Evolutionary conservation across 306 rosid genomes (phyloP).

Genomic region (Medicago truncatula): MtrunA17r5.0-ANR NC_053048.1:34276501-34277000

Average conservation of each 20-base stretch:
- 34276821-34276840: slow-evolving; percentile 6
- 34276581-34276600: neutral
- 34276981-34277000: neutral
- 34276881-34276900: slow-evolving; percentile 6
- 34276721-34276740: slow-evolving; percentile 61
- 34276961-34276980: neutral
- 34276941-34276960: neutral
- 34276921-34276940: neutral
- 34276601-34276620: slow-evolving; percentile 4
- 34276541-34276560: neutral
- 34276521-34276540: slow-evolving; percentile 17
- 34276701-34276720: slow-evolving; percentile 84
- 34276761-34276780: slow-evolving; percentile 69
- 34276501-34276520: slow-evolving; percentile 32
- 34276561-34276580: slow-evolving; percentile 19
- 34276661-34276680: slow-evolving; percentile 92
- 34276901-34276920: slow-evolving; percentile 26
- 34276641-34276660: neutral
- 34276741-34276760: slow-evolving; percentile 95
- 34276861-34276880: neutral
- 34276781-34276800: slow-evolving; percentile 29
- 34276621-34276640: neutral
- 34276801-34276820: slow-evolving; percentile 21
- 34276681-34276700: slow-evolving; percentile 87
- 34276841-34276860: slow-evolving; percentile 15